Base-by-base conservation (phyloP, 805 yeast species). In the Nakazawaea holstii region DNA sequence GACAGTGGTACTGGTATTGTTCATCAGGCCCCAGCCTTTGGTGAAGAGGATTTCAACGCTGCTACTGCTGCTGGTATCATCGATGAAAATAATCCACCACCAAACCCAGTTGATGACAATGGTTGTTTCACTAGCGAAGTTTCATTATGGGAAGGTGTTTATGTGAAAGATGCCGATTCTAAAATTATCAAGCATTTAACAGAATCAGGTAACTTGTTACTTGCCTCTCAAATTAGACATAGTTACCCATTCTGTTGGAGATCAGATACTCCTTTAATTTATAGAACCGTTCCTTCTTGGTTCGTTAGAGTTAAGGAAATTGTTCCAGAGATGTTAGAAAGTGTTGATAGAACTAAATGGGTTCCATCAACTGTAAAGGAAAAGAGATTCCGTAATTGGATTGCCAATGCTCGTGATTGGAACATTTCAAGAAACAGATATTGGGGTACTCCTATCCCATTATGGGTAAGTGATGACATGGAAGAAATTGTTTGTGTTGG, bases 221-320 rank as follows among this genome's bases (percentile, higher is more conserved):
- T 81, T 38, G 84, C 82, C 49, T 73, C 88, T 38, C 98, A 94
- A 74, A 76, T 91, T 56, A 82, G 83, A 71, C 99, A 94, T 77
- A 85, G 95, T 67, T 94, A 94, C 69, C 99, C 99, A 60, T 94
- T 94, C 85, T 94, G 99, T 74, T 94, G 99, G 99, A 86, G 99
- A 79, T 92, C 98, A 3, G 99, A 94, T 65, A 94, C 99, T 29
- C 99, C 99, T 46, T 80, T 94, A 65, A 68, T 94, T 56, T 94
- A 94, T 75, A 83, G 96, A 73, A 84, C 97, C 35, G 97, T 94
- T 55, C 99, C 99, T 44, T 92, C 98, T 31, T 94, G 99, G 99
- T 94, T 94, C 61, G 94, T 94, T 51, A 84, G 96, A 64, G 86
- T 94, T 49, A 81, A 79, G 56, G 91, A 88, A 48, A 79, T 87